These are phyloP conservation scores for Cystobasidiaceae sp. DNA, from an alignment of 1,284 basidiomycete genomes.

Conservation along the genomic window DNA sequence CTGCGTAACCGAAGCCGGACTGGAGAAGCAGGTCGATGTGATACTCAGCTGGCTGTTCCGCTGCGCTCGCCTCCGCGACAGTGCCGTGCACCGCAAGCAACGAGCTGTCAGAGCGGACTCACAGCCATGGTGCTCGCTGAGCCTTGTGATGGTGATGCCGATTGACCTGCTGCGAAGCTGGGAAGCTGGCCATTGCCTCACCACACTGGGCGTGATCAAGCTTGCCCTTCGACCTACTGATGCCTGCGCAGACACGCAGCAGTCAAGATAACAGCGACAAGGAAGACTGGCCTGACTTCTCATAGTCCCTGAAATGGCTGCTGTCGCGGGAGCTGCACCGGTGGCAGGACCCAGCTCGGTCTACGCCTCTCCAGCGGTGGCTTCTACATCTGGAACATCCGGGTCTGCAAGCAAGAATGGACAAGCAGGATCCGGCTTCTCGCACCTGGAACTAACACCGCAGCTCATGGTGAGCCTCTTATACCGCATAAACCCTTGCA, in stretches of 20 bases:
- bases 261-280: too few species aligned
- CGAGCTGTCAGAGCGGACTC: neutral
- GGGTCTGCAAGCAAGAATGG: too few species aligned
- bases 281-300: neutral
- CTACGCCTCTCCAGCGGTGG: too few species aligned
- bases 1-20: slow-evolving; percentile 63
- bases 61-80: too few species aligned
- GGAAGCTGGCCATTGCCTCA: neutral
- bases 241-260: too few species aligned
- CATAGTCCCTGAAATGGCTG: too few species aligned
- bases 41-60: too few species aligned
- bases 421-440: too few species aligned
- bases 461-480: slow-evolving; percentile 27
- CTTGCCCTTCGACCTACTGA: neutral
- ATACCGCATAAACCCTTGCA: neutral
- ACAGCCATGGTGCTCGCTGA: neutral
- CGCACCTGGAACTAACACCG: slow-evolving; percentile 21
- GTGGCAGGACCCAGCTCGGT: neutral
- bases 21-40: slow-evolving; percentile 36
- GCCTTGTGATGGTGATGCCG: neutral
- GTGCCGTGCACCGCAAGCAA: too few species aligned
- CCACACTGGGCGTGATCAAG: neutral
- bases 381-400: too few species aligned
- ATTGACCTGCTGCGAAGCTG: neutral
- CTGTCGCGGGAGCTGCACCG: too few species aligned